Evolutionary conservation across 805 yeast species (phyloP), one percentile per base, ranked within the genome.

Genomic region (Clavispora asparagi): DNA sequence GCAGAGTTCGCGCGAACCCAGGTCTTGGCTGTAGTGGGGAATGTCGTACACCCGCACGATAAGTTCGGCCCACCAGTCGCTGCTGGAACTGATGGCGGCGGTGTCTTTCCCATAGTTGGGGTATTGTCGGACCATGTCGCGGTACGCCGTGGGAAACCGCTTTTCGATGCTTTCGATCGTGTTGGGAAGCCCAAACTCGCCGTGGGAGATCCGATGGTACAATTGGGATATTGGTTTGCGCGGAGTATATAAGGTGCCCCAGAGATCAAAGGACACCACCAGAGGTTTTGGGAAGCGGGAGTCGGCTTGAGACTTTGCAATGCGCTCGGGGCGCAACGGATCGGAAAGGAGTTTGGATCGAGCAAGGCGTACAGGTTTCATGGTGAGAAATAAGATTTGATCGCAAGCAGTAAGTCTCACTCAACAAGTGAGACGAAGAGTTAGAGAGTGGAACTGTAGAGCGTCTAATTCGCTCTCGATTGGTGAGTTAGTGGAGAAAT

Each of bases 241-340:
- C 2, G 90, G 85, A 0, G 77, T 66, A 57, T 82, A 83, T 8
- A 85, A 60, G 0, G 91, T 85, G 38, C 79, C 82, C 63, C 82
- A 85, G 0, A 83, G 86, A 61, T 85, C 92, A 45, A 84, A 73
- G 1, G 89, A 79, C 0, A 85, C 62, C 4, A 82, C 58, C 35
- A 65, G 67, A 6, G 83, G 82, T 57, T 70, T 45, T 54, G 76
- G 47, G 54, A 53, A 55, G 44, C 27, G 53, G 37, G 45, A 39
- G 23, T 41, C 42, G 7, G 54, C 40, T 32, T 46, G 54, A 6
- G 53, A 43, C 30, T 54, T 52, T 14, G 50, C 44, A 26, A 54
- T 52, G 6, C 54, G 49, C 8, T 39, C 42, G 9, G 53, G 53
- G 14, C 41, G 43, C 12, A 53, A 46, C 10, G 56, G 56, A 19